Conservation (phyloP, 495 filamentous ascomycete genomes). For the Filosporella fistucella region DNA sequence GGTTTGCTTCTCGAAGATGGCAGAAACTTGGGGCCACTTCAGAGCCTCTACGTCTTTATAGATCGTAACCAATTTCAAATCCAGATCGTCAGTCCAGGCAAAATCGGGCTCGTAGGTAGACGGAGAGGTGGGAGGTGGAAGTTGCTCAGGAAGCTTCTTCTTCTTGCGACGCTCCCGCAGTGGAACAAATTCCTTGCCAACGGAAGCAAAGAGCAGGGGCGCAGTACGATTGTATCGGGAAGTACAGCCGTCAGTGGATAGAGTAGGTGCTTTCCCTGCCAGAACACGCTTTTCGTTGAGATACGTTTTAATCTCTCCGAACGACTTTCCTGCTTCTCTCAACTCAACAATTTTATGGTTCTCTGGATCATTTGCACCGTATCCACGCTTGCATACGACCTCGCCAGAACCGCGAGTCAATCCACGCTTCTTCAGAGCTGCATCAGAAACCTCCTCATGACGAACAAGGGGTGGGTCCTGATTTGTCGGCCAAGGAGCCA, state of each 20-base stretch:
- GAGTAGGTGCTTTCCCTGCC: constrained; percentile 8
- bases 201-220: constrained; percentile 15
- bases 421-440: constrained; percentile 16
- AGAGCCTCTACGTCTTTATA: constrained; percentile 3
- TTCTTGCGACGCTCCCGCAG: constrained; percentile 3
- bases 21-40: constrained; percentile 17
- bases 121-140: not conserved
- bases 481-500: constrained; percentile 5
- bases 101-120: too few species aligned
- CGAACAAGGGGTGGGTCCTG: not conserved
- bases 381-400: constrained; percentile 12
- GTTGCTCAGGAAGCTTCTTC: not conserved
- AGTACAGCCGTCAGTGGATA: constrained; percentile 7
- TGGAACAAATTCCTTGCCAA: constrained; percentile 15
- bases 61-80: constrained; percentile 4
- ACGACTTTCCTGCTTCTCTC: constrained; percentile 10
- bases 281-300: constrained; percentile 15
- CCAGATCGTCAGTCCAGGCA: constrained; percentile 18
- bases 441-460: constrained; percentile 13
- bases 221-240: constrained; percentile 22
- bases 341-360: constrained; percentile 22
- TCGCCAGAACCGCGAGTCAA: not conserved
- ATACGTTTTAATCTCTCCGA: constrained; percentile 6
- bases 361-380: constrained; percentile 24
- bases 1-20: constrained; percentile 6